Evolutionary conservation across 257 asterid genomes (phyloP), one percentile per base, ranked within the genome.

Genomic region (Petunia axillaris): DNA sequence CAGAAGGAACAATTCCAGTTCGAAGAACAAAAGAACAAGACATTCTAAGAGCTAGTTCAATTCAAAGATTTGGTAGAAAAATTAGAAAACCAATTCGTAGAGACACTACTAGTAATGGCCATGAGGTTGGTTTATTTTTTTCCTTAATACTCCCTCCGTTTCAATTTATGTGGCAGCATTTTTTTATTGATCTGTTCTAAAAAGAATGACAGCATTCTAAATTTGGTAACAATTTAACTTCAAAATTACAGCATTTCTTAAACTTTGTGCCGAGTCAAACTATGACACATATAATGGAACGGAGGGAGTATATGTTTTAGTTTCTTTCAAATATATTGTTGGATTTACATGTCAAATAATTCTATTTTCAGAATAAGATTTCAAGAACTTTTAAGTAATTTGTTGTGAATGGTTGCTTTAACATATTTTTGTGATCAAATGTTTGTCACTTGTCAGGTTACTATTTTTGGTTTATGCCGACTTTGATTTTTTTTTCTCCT

Each of bases 11-110:
- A 0, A 76, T 93, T 74, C 98, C 98, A 44, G 88, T 95, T 9
- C 79, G 98, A 84, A 87, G 98, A 87, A 95, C 98, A 48, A 83
- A 82, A 0, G 97, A 89, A 52, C 80, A 87, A 79, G 98, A 95
- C 70, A 75, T 95, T 11, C 60, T 91, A 10, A 86, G 98, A 87
- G 92, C 97, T 5, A 89, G 84, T 80, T 79, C 87, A 1, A 13
- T 93, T 7, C 74, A 78, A 80, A 77, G 84, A 76, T 95, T 91
- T 50, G 98, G 97, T 1, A 81, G 89, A 76, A 95, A 95, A 83
- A 14, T 89, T 8, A 59, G 82, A 60, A 87, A 78, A 59, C 86
- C 90, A 0, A 74, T 90, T 71, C 79, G 88, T 65, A 89, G 98
- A 85, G 98, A 95, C 73, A 77, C 97, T 11, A 83, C 93, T 36